A percentile compares a stretch with the other conserved stretches of the same genome.
Conservation (phyloP, 2,329 filamentous ascomycete genomes). For the Xylaria sp. region DNA sequence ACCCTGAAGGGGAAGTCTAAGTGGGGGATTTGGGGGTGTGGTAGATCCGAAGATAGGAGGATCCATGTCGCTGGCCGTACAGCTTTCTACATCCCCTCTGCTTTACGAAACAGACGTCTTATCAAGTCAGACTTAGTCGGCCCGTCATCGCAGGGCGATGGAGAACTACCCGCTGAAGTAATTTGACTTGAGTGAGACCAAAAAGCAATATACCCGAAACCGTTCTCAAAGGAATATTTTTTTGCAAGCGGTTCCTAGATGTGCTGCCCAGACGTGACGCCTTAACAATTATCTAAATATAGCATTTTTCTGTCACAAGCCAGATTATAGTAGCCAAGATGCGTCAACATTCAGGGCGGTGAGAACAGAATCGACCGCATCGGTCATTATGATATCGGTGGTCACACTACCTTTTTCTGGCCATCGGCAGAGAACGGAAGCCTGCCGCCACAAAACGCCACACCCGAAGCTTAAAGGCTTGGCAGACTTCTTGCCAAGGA, state of each 20-base stretch:
- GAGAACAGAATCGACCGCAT: neutral
- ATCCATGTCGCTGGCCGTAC: neutral
- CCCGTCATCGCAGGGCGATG: neutral
- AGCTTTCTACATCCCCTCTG: neutral
- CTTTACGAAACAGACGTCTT: neutral
- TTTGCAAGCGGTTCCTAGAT: neutral
- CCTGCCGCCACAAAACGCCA: constrained; percentile 13
- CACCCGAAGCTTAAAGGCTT: constrained; percentile 1
- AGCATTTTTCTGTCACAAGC: no score
- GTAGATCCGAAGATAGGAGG: neutral
- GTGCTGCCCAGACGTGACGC: neutral
- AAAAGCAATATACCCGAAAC: neutral
- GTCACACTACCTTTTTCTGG: neutral
- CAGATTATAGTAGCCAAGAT: neutral
- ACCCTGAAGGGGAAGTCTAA: neutral
- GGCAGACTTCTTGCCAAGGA: neutral
- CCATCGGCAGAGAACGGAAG: neutral
- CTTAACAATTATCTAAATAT: neutral
- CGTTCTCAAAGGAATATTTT: neutral
- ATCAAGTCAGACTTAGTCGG: constrained; percentile 2
- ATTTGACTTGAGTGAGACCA: neutral
- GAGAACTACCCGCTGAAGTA: neutral
- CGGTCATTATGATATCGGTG: neutral
- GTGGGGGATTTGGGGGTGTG: neutral
- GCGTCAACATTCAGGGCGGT: neutral